Conservation (phyloP, 1,139 yeast genomes). For the Suhomyces panamericanus region DNA sequence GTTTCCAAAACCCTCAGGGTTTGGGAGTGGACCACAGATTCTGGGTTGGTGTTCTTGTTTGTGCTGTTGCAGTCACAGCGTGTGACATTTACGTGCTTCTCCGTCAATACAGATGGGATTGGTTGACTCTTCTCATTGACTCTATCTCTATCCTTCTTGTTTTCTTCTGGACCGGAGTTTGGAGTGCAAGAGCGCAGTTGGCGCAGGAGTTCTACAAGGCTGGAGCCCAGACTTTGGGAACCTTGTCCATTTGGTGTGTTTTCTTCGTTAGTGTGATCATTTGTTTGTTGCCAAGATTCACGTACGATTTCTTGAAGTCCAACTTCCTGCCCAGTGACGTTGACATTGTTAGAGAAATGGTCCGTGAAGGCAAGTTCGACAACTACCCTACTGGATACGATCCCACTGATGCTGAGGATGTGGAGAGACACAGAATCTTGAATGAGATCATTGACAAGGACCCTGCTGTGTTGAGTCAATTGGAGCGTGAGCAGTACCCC, state of each 20-base stretch:
- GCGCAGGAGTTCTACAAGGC: conserved; percentile 54
- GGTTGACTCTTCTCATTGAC: conserved; percentile 51
- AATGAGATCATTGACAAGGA: conserved; percentile 36
- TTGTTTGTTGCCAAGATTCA: conserved; percentile 55
- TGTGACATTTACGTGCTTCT: conserved; percentile 55
- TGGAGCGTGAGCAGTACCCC: conserved; percentile 26
- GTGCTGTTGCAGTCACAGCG: conserved; percentile 50
- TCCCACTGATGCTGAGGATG: conserved; percentile 55
- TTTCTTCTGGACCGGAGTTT: conserved; percentile 64
- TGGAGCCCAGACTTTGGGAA: conserved; percentile 56
- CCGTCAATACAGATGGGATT: conserved; percentile 63
- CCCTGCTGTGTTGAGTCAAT: conserved; percentile 36
- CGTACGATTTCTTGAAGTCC: conserved; percentile 46
- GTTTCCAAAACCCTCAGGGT: conserved; percentile 52
- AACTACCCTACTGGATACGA: conserved; percentile 57
- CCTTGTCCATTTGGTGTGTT: conserved; percentile 53
- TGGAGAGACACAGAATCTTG: conserved; percentile 44
- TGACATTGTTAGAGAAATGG: conserved; percentile 56
- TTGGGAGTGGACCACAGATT: conserved; percentile 56
- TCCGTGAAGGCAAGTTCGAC: conserved; percentile 45
- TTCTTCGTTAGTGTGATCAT: conserved; percentile 47
- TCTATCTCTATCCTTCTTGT: conserved; percentile 52
- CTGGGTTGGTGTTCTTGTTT: conserved; percentile 55
- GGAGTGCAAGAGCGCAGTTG: conserved; percentile 47
- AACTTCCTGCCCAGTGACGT: conserved; percentile 54